Base-by-base conservation (phyloP, 2,329 filamentous ascomycete species). In the Zymoseptoria brevis region DNA sequence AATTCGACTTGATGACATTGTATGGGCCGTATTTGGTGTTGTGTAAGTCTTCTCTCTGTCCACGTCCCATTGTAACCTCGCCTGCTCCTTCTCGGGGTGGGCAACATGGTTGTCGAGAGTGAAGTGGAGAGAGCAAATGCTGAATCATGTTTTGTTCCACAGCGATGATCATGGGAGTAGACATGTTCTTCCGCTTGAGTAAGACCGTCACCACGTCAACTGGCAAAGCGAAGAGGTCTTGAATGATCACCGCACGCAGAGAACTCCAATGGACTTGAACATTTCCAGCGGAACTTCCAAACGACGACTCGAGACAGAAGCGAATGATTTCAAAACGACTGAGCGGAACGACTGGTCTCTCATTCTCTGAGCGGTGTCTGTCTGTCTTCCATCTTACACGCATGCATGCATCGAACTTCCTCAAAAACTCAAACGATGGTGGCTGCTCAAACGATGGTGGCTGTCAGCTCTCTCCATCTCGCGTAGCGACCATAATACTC, bases 11-110 rank as follows among this genome's bases (percentile, higher is more conserved):
- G 56, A 79, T 74, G 0, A 76, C 74, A 62, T 72, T 85, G 13
- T 85, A 85, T 69, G 79, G 78, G 22, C 82, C 83, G 2, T 85
- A 85, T 73, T 69, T 83, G 45, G 74, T 75, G 50, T 65, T 85
- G 24, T 80, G 82, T 84, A 73, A 71, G 80, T 76, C 50, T 52
- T n/a, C n/a, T n/a, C n/a, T n/a, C n/a, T n/a, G n/a, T n/a, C n/a
- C n/a, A n/a, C n/a, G n/a, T n/a, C n/a, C n/a, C n/a, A n/a, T n/a
- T n/a, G n/a, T n/a, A n/a, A n/a, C n/a, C n/a, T n/a, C n/a, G n/a
- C n/a, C n/a, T n/a, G n/a, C n/a, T n/a, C n/a, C n/a, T n/a, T n/a
- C n/a, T n/a, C n/a, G n/a, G n/a, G n/a, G n/a, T 26, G 24, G 24
- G 24, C 24, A 26, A 26, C 24, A 6, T 26, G 24, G 24, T 26